Percentiles rank a stretch among this genome's conserved stretches.
phyloP scores from a whole-genome alignment of 768 basidiomycete species.

The Galerina sulciceps region DNA sequence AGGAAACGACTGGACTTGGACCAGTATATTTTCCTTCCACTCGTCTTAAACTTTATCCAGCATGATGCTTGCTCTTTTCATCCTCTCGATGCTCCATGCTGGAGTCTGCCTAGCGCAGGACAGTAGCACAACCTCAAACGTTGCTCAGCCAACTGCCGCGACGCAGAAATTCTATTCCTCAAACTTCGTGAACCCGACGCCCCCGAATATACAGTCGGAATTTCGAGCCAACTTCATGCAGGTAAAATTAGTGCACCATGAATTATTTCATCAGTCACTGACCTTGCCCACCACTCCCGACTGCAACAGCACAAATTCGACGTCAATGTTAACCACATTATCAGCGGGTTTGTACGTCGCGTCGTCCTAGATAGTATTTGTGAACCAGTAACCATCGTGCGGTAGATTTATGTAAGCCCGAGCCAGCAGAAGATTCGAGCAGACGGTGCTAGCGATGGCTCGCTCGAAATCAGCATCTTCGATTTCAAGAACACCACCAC shows the following conservation, averaged over 20 bases:
- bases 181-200: slow-evolving; percentile 15
- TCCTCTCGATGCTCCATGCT: background rate
- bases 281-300: background rate
- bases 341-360: slow-evolving; percentile 19
- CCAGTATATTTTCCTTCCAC: background rate
- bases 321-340: slow-evolving; percentile 21
- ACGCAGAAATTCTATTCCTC: slow-evolving; percentile 21
- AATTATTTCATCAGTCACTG: too few species aligned
- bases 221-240: slow-evolving; percentile 25
- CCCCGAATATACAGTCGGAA: slow-evolving; percentile 20
- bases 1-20: background rate
- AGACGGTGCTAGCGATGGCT: slow-evolving; percentile 26
- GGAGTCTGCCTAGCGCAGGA: slow-evolving; percentile 3
- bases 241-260: background rate
- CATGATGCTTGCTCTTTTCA: background rate
- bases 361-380: background rate
- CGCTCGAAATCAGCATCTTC: slow-evolving; percentile 27
- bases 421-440: slow-evolving; percentile 27
- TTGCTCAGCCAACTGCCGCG: background rate
- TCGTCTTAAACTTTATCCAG: background rate
- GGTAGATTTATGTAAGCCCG: slow-evolving; percentile 31
- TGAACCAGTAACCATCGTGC: background rate
- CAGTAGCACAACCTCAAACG: background rate
- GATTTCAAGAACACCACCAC: slow-evolving; percentile 30
- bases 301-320: slow-evolving; percentile 22